These are phyloP conservation scores for Paraleonurus japonicus DNA, from an alignment of 257 asterid genomes.

Conservation along the genomic window DNA sequence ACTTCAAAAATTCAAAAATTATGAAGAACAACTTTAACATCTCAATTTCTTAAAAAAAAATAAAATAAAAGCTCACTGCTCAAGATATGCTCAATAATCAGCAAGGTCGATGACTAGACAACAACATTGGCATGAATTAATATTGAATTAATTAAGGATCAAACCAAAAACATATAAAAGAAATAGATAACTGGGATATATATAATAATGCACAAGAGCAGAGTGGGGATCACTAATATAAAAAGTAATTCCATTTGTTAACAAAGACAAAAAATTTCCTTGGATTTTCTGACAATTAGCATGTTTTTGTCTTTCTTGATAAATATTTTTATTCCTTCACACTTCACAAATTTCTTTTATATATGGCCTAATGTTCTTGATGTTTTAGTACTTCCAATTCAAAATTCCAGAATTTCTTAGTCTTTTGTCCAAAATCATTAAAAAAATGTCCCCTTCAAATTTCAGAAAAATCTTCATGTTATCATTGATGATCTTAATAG, in stretches of 20 bases:
- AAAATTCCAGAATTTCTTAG: background rate
- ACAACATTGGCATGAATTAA: constrained; percentile 22
- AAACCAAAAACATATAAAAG: too few species aligned
- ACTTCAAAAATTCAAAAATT: too few species aligned
- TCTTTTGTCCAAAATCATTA: constrained; percentile 1
- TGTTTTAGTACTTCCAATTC: background rate
- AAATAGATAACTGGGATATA: too few species aligned
- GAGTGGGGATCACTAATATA: background rate
- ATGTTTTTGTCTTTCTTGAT: background rate
- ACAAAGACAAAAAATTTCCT: constrained; percentile 2
- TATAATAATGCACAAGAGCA: background rate
- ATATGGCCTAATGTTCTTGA: constrained; percentile 21
- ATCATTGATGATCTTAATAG: constrained; percentile 26
- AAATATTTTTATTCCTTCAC: background rate
- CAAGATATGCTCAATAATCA: background rate
- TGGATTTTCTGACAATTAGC: constrained; percentile 2
- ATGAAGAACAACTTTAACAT: too few species aligned
- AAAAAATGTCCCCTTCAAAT: constrained; percentile 35
- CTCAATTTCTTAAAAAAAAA: too few species aligned
- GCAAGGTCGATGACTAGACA: constrained; percentile 32
- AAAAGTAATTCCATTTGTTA: constrained; percentile 23
- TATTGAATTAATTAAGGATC: background rate
- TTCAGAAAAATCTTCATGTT: constrained; percentile 8
- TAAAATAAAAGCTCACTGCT: too few species aligned
- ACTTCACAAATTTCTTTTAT: constrained; percentile 14